Base-by-base conservation (phyloP, 495 filamentous ascomycete genomes). In the Penicillium mononematosum region DNA sequence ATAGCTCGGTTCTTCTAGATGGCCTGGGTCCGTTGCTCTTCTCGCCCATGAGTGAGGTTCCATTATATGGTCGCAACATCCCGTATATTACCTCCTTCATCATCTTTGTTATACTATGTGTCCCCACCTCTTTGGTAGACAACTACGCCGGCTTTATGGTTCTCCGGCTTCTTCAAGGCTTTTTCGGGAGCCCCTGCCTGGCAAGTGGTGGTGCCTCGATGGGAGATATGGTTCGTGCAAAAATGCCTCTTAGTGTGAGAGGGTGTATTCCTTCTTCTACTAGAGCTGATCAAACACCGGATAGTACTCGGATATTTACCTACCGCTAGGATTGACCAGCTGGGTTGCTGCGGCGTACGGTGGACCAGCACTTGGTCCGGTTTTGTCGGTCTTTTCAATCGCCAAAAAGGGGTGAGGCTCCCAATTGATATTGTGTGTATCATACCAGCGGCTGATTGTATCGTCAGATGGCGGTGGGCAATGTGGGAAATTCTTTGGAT, bases 381-480 rank as follows among this genome's bases (percentile, higher is more conserved):
- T 85, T 2, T 73, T 86, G 16, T 45, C 43, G 76, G 75, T 16
- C 81, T 82, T 10, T 88, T 85, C 67, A 74, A 74, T 36, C 80
- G 83, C 25, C 66, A 71, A 1, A 76, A 60, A 1, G 56, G 73
- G 9, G 83, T 45, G 20, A 12, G 44, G 6, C 24, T 22, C 14
- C 43, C 32, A 16, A 45, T 45, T 11, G 8, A 45, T 45, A 22
- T 14, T 24, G 12, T 10, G 2, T 22, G 19, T 10, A 7, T 24
- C 5, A 25, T 29, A n/a, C 0, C 3, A 25, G 22, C 10, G 11
- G 5, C 22, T 45, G 22, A 45, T 6, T 7, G 14, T n/a, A 1
- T 7, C n/a, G 14, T 27, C 22, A 45, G 81, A 19, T 88, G 78
- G 84, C 75, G 73, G 43, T 77, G 65, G 56, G 80, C 75, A 0